A percentile compares a stretch with the other conserved stretches of the same genome.
These are phyloP conservation scores for Candida maris DNA, from an alignment of 805 yeast genomes.

Conservation along the genomic window DNA sequence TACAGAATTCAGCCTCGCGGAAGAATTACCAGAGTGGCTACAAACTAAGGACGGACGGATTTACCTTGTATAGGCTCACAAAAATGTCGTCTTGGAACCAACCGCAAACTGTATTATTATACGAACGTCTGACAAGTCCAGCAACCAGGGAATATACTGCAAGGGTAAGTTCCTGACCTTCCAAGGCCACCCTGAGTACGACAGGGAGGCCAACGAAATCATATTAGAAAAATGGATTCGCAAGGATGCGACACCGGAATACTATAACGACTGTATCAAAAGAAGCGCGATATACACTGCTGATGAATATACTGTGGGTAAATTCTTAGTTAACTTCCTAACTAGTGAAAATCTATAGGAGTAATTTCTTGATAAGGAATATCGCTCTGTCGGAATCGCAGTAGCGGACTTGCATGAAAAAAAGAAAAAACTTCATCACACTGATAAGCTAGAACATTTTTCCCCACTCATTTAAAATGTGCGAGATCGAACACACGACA, in stretches of 20 bases:
- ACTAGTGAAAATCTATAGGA: slow-evolving; percentile 4
- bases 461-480: too few species aligned
- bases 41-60: slow-evolving; percentile 2
- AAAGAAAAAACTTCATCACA: too few species aligned
- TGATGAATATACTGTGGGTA: slow-evolving; percentile 7
- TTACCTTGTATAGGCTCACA: slow-evolving; percentile 9
- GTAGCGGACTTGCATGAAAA: neutral
- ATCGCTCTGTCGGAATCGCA: neutral
- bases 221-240: slow-evolving; percentile 7
- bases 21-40: slow-evolving; percentile 20
- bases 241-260: slow-evolving; percentile 2
- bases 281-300: slow-evolving; percentile 3
- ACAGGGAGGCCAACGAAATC: slow-evolving; percentile 28
- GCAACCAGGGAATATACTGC: slow-evolving; percentile 63
- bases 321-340: slow-evolving; percentile 7
- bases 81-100: slow-evolving; percentile 7
- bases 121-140: slow-evolving; percentile 5
- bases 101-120: slow-evolving; percentile 5
- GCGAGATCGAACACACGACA: neutral
- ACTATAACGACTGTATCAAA: slow-evolving; percentile 8
- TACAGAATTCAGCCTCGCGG: slow-evolving; percentile 40
- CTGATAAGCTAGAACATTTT: neutral
- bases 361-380: too few species aligned
- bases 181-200: slow-evolving; percentile 91
- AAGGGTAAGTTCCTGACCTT: slow-evolving; percentile 54